Evolutionary conservation across 805 yeast genomes (phyloP), one percentile per base, ranked within the genome.

Genomic region (Saturnispora serradocipensis): DNA sequence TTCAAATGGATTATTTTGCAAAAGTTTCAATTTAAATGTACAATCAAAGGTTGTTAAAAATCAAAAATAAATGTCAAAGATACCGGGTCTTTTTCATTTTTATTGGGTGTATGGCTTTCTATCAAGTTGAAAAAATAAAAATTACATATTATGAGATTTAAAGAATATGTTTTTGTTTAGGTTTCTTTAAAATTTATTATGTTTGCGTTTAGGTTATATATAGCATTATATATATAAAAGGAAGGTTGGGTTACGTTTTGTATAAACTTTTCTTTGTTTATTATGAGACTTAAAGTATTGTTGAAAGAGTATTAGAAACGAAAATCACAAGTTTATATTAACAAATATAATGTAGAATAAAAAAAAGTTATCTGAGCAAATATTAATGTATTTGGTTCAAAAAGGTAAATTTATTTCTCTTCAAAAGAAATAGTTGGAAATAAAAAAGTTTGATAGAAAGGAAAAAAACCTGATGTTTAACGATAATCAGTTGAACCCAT

Each of bases 401-500:
- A 25, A 10, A 44, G 35, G 32, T 28, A 45, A 24, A 25, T 25
- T 35, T 18, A 18, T 10, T 13, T 28, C 22, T 30, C 30, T 24
- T 8, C 24, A 16, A 34, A 45, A 34, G 36, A 38, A 22, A 46
- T 11, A 13, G 36, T 36, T 9, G 24, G 10, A 9, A 43, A 24
- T 20, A 27, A 35, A 45, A 46, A 25, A 48, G 16, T 20, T 13
- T 45, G 27, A 13, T 36, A 32, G 15, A 30, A 27, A 30, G 28
- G 34, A 42, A 3, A 28, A 28, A 39, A 15, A 18, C 6, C 16
- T 22, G 30, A 8, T 27, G 25, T 4, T 49, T 52, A 59, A 77
- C 98, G 91, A 72, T 86, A 80, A 69, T 88, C 96, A 57, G 88
- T 83, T 69, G 84, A 85, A 69, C 97, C 97, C 63, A 81, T 82